Conservation (phyloP, 2,329 filamentous ascomycete genomes). For the Pseudogymnoascus sp. region DNA sequence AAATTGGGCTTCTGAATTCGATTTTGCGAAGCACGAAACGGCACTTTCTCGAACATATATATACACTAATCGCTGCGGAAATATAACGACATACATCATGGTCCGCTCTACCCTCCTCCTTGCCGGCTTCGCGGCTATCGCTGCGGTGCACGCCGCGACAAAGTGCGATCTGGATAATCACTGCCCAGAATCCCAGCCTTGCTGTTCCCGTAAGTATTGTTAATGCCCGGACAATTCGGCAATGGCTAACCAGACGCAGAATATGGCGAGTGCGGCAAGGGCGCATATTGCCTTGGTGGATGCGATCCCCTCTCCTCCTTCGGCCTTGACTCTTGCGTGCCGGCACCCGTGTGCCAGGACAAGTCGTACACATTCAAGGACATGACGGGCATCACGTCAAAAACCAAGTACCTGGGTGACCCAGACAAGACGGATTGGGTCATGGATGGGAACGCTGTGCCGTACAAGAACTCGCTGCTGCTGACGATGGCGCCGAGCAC, state of each 20-base stretch:
- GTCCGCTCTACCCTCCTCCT: conserved; percentile 23
- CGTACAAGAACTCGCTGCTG: conserved; percentile 62
- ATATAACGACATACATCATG: conserved; percentile 22
- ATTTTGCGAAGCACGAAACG: background rate
- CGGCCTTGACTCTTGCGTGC: conserved; percentile 75
- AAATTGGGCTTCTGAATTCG: background rate
- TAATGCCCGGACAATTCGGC: background rate
- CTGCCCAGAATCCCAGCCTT: conserved; percentile 66
- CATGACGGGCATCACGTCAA: conserved; percentile 61
- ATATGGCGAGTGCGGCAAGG: conserved; percentile 87
- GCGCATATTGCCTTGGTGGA: conserved; percentile 90
- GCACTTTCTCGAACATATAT: background rate
- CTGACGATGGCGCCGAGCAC: conserved; percentile 85
- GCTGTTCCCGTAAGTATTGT: conserved; percentile 65
- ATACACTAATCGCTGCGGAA: background rate
- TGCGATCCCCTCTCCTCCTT: conserved; percentile 85
- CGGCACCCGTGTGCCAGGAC: conserved; percentile 72
- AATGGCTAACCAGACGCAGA: conserved; percentile 43
- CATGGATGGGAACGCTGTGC: conserved; percentile 65
- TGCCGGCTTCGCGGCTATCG: conserved; percentile 21
- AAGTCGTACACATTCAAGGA: conserved; percentile 66
- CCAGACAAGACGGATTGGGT: conserved; percentile 78
- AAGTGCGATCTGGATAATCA: conserved; percentile 44
- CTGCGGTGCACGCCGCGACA: conserved; percentile 20
- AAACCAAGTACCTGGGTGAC: conserved; percentile 82